Evolutionary conservation across 2,329 filamentous ascomycete species (phyloP).

Genomic region (Leptographium radiaticola): DNA sequence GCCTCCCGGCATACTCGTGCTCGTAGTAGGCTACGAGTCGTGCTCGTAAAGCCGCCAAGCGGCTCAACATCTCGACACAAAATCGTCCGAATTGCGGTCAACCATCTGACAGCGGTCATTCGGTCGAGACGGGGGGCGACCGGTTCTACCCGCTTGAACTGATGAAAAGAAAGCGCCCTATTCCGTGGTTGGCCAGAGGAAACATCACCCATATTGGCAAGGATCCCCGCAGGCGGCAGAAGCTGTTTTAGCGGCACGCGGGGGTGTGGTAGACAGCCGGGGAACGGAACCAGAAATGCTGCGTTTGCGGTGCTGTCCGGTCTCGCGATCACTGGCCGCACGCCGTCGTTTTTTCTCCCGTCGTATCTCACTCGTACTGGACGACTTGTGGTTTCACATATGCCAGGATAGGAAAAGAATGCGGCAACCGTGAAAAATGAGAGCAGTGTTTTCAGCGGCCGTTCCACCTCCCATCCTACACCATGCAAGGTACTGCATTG

Average conservation of each 20-base stretch:
- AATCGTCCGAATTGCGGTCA: too few relatives aligned
- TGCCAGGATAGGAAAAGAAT: background rate
- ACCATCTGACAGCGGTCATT: too few relatives aligned
- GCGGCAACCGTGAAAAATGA: background rate
- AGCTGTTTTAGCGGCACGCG: background rate
- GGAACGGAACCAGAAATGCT: background rate
- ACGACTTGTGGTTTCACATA: background rate
- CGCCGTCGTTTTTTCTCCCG: too few relatives aligned
- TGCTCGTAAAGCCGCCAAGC: too few relatives aligned
- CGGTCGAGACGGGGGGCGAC: too few relatives aligned
- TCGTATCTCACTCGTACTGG: too few relatives aligned
- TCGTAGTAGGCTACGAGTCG: background rate
- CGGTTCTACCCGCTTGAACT: too few relatives aligned
- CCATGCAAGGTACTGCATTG: constrained; percentile 3
- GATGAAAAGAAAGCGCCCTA: too few relatives aligned
- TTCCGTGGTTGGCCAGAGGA: too few relatives aligned
- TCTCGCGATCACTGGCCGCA: too few relatives aligned
- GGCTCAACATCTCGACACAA: too few relatives aligned
- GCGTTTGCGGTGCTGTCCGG: too few relatives aligned
- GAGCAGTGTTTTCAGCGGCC: background rate
- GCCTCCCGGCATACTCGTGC: background rate
- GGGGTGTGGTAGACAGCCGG: background rate
- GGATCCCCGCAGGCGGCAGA: background rate
- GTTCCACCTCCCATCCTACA: constrained; percentile 1
- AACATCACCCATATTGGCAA: background rate